Evolutionary conservation across 208 protist species (phyloP).

Genomic region (Leishmania aethiopica): DNA sequence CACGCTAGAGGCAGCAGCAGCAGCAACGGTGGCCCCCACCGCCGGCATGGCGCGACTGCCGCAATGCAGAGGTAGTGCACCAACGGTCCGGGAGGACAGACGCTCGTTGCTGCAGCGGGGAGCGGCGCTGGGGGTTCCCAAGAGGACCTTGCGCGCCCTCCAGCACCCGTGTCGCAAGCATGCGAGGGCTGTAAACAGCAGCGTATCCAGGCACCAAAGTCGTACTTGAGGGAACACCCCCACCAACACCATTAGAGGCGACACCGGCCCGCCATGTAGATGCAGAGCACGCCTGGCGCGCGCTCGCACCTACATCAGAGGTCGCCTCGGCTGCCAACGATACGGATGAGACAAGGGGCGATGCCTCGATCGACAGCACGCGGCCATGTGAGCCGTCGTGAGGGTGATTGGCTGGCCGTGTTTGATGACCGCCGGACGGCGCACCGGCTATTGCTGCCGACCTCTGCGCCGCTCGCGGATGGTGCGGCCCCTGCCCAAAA

Average conservation of each 20-base stretch:
- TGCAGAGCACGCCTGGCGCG: neutral
- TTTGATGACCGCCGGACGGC: neutral
- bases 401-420: neutral
- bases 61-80: neutral
- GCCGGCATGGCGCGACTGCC: conserved; percentile 20
- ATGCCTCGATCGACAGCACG: neutral
- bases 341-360: neutral
- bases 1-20: neutral
- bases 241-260: neutral
- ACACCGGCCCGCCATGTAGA: neutral
- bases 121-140: neutral
- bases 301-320: neutral
- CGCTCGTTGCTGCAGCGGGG: neutral
- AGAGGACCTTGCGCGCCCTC: conserved; percentile 5
- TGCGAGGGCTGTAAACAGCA: conserved; percentile 15
- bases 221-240: too few species aligned
- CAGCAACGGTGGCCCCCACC: conserved; percentile 11
- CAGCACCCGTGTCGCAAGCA: conserved; percentile 9
- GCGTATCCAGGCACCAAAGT: conserved; percentile 8
- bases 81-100: neutral
- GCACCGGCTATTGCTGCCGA: neutral
- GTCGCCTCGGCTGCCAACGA: neutral
- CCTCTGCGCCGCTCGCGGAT: neutral
- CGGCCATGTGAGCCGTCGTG: neutral
- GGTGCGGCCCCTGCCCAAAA: neutral